phyloP scores from a whole-genome alignment of 2,329 filamentous ascomycete genomes.

The Colletotrichum sp. region DNA sequence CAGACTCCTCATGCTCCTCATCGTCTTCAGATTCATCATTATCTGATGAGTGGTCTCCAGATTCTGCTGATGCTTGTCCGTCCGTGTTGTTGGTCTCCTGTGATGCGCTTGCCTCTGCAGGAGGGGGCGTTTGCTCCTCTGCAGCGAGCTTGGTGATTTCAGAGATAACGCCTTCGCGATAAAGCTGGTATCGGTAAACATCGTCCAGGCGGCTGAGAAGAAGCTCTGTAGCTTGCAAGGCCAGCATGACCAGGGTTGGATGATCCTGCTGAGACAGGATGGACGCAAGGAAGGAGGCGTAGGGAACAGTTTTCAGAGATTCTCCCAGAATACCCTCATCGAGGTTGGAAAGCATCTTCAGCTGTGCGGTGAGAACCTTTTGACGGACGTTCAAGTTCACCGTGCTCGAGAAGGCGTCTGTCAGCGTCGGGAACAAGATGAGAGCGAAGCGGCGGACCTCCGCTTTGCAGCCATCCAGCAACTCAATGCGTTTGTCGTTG shows the following conservation, averaged over 20 bases:
- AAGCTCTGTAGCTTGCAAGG: slow-evolving; percentile 87
- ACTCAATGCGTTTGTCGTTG: slow-evolving; percentile 81
- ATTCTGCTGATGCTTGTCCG: slow-evolving; percentile 4
- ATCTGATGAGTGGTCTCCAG: slow-evolving; percentile 38
- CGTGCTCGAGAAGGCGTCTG: slow-evolving; percentile 96
- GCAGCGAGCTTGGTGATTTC: slow-evolving; percentile 84
- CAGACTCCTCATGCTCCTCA: slow-evolving; percentile 51
- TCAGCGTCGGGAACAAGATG: slow-evolving; percentile 92
- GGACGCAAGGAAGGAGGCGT: slow-evolving; percentile 92
- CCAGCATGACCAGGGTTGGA: slow-evolving; percentile 81
- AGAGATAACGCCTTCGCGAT: slow-evolving; percentile 92
- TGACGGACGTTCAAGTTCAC: slow-evolving; percentile 94
- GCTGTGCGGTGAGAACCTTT: slow-evolving; percentile 92
- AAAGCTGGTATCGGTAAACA: slow-evolving; percentile 95
- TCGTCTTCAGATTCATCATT: slow-evolving; percentile 56
- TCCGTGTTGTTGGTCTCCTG: slow-evolving; percentile 1
- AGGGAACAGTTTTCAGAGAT: slow-evolving; percentile 85
- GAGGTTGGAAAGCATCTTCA: slow-evolving; percentile 98
- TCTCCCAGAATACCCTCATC: slow-evolving; percentile 85
- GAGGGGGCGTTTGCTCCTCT: slow-evolving; percentile 38
- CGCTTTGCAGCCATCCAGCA: slow-evolving; percentile 81
- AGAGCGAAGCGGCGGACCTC: slow-evolving; percentile 92
- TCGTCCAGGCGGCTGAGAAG: slow-evolving; percentile 82
- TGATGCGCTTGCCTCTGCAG: slow-evolving; percentile 32
- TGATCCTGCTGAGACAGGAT: slow-evolving; percentile 97